These are phyloP conservation scores for Russula earlei DNA, from an alignment of 768 basidiomycete genomes.

Conservation along the genomic window DNA sequence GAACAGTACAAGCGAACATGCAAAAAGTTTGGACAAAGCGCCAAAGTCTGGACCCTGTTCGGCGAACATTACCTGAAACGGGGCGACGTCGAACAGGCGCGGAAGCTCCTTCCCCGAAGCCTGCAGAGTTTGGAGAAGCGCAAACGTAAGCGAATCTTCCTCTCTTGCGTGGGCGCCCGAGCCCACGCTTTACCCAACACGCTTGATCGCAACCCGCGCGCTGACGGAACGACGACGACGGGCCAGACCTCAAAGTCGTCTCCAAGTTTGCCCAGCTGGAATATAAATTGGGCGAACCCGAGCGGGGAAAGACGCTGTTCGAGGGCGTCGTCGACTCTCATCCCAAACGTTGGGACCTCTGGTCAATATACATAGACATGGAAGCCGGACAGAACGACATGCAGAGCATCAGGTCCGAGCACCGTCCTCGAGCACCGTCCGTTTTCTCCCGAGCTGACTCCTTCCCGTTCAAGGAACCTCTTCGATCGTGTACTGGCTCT, in stretches of 20 bases:
- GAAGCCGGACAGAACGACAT: slow-evolving; percentile 75
- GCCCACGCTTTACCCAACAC: too few species aligned
- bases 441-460: background rate
- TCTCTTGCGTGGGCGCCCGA: too few species aligned
- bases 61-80: slow-evolving; percentile 73
- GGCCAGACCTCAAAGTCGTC: slow-evolving; percentile 85
- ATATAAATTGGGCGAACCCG: slow-evolving; percentile 88
- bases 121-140: slow-evolving; percentile 87
- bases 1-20: slow-evolving; percentile 80
- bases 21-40: slow-evolving; percentile 92
- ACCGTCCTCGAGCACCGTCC: background rate
- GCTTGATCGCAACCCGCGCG: background rate
- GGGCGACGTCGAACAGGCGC: slow-evolving; percentile 67
- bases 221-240: background rate
- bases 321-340: slow-evolving; percentile 95
- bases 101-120: slow-evolving; percentile 78
- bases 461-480: slow-evolving; percentile 47
- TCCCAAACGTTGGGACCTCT: slow-evolving; percentile 90
- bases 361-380: slow-evolving; percentile 97
- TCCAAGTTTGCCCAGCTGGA: slow-evolving; percentile 92
- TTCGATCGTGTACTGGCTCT: slow-evolving; percentile 74
- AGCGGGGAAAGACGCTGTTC: slow-evolving; percentile 91
- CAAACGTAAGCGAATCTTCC: slow-evolving; percentile 60
- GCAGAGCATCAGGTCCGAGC: slow-evolving; percentile 57
- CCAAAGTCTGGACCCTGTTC: slow-evolving; percentile 89